Conservation (phyloP, 1,284 basidiomycete genomes). For the Malassezia dermatis region DNA sequence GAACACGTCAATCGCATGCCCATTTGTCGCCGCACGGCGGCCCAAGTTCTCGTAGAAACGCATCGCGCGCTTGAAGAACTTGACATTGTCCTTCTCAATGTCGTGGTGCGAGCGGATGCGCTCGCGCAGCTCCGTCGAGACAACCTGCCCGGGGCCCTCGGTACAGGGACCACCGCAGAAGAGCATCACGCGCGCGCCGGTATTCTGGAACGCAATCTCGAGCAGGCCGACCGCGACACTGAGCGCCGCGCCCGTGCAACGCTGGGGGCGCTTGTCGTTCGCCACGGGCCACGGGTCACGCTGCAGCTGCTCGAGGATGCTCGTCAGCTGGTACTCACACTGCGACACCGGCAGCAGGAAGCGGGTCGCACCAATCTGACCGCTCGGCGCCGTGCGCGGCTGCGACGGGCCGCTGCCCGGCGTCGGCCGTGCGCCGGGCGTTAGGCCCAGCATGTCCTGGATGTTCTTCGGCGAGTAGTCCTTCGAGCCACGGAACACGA, state of each 20-base stretch:
- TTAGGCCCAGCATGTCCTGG: constrained; percentile 91
- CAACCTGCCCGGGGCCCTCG: constrained; percentile 93
- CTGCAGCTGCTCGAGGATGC: constrained; percentile 76
- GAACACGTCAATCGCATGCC: constrained; percentile 88
- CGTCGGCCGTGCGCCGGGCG: constrained; percentile 51
- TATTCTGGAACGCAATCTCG: constrained; percentile 91
- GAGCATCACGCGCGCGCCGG: constrained; percentile 89
- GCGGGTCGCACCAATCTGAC: constrained; percentile 68
- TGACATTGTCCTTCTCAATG: constrained; percentile 91
- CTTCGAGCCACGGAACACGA: constrained; percentile 98
- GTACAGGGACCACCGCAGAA: constrained; percentile 94
- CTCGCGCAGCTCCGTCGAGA: constrained; percentile 87
- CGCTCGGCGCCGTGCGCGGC: constrained; percentile 55
- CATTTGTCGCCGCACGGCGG: constrained; percentile 86
- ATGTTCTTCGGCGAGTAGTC: constrained; percentile 95
- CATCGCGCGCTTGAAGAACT: constrained; percentile 91
- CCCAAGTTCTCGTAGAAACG: constrained; percentile 97
- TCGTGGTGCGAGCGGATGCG: constrained; percentile 98
- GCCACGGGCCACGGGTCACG: constrained; percentile 97
- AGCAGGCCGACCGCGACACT: constrained; percentile 89
- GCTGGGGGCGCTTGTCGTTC: constrained; percentile 83
- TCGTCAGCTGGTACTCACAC: constrained; percentile 92
- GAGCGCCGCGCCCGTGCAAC: constrained; percentile 89
- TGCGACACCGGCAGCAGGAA: constrained; percentile 89
- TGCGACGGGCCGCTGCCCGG: constrained; percentile 49